These are phyloP conservation scores for Kwoniella dejecticola DNA, from an alignment of 768 basidiomycete species.

Conservation along the genomic window DNA sequence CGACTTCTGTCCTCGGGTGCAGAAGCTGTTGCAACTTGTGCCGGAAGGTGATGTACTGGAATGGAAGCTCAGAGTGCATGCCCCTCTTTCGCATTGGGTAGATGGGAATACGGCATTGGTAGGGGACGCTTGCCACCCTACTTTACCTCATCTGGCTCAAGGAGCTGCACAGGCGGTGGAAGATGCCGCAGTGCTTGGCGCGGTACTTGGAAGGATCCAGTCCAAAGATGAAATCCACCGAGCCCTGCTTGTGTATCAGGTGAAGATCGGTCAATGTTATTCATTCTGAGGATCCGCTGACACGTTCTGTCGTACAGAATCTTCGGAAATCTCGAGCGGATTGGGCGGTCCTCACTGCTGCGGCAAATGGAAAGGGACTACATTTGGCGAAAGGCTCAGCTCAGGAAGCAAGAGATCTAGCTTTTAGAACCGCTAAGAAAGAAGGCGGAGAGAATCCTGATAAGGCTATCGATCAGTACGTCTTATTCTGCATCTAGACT, in stretches of 20 bases:
- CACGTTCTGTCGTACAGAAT: constrained; percentile 9
- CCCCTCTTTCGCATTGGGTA: constrained; percentile 57
- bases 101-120: constrained; percentile 53
- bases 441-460: constrained; percentile 17
- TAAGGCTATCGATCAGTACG: constrained; percentile 11
- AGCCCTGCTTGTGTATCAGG: constrained; percentile 39
- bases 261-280: not conserved
- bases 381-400: constrained; percentile 36
- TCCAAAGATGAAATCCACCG: constrained; percentile 41
- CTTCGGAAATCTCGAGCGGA: constrained; percentile 46
- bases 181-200: constrained; percentile 57
- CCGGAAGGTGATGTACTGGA: constrained; percentile 56
- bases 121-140: constrained; percentile 58
- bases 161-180: constrained; percentile 59
- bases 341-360: constrained; percentile 35
- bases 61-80: constrained; percentile 58
- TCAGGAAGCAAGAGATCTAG: constrained; percentile 25
- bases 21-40: constrained; percentile 56
- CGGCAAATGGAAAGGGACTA: constrained; percentile 42
- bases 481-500: too few relatives aligned
- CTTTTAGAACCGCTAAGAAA: constrained; percentile 25
- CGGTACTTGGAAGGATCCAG: constrained; percentile 47
- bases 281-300: not conserved
- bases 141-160: constrained; percentile 54
- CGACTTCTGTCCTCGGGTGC: constrained; percentile 56